phyloP scores from a whole-genome alignment of 2,329 filamentous ascomycete genomes.

The Alternaria gaisen region DNA sequence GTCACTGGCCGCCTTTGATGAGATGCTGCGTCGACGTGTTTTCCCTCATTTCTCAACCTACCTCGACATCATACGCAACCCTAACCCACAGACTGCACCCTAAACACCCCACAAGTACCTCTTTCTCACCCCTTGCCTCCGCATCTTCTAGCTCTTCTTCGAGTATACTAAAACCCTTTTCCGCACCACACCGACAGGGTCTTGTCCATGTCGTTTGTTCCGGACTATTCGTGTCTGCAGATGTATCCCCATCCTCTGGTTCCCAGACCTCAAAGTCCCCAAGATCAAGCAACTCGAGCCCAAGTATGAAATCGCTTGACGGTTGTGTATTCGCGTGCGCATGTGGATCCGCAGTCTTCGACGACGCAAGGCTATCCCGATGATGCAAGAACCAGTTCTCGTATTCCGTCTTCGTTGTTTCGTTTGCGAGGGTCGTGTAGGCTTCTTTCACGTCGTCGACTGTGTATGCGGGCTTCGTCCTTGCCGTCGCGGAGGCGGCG shows the following conservation, averaged over 20 bases:
- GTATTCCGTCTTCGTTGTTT: constrained; percentile 55
- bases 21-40: not conserved
- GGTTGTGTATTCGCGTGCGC: constrained; percentile 2
- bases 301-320: constrained; percentile 51
- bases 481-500: not conserved
- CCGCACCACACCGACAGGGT: constrained; percentile 67
- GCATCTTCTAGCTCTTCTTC: constrained; percentile 64
- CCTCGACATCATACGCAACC: constrained; percentile 65
- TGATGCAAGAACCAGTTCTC: constrained; percentile 32
- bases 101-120: constrained; percentile 67
- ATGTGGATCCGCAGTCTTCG: not conserved
- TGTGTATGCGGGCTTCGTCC: constrained; percentile 42
- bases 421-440: constrained; percentile 62
- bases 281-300: constrained; percentile 66
- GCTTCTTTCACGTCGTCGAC: constrained; percentile 69
- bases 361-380: not conserved
- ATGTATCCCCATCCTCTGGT: not conserved
- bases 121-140: constrained; percentile 62
- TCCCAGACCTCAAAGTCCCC: constrained; percentile 55
- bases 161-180: constrained; percentile 62
- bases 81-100: constrained; percentile 72
- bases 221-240: not conserved
- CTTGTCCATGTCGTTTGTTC: constrained; percentile 57
- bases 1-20: not conserved
- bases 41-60: constrained; percentile 27